Conservation (phyloP, 805 yeast genomes). For the Teunomyces panamensis region DNA sequence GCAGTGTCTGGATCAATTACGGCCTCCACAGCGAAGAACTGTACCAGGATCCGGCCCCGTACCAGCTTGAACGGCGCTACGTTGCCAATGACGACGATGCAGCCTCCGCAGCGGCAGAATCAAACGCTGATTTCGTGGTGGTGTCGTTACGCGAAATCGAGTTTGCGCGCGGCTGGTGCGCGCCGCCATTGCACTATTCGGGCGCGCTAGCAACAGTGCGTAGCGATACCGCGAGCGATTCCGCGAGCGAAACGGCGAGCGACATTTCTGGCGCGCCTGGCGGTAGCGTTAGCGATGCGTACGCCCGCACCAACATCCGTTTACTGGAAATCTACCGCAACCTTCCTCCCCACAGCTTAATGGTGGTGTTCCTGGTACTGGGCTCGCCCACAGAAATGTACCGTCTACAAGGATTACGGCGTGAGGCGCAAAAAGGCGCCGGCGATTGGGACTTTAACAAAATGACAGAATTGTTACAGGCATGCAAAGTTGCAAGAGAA, state of each 20-base stretch:
- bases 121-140: slow-evolving; percentile 38
- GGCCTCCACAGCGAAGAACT: slow-evolving; percentile 15
- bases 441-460: slow-evolving; percentile 49
- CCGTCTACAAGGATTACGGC: slow-evolving; percentile 42
- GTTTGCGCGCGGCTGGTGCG: slow-evolving; percentile 29
- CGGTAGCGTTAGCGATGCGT: slow-evolving; percentile 12
- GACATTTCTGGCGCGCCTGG: background rate
- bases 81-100: slow-evolving; percentile 62
- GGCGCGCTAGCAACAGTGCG: slow-evolving; percentile 9
- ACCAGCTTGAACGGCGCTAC: slow-evolving; percentile 27
- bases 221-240: too few relatives aligned
- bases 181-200: slow-evolving; percentile 17
- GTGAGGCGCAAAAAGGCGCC: slow-evolving; percentile 30
- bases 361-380: slow-evolving; percentile 61
- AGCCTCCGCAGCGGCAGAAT: slow-evolving; percentile 15
- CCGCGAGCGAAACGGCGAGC: too few relatives aligned
- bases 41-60: slow-evolving; percentile 13
- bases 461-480: slow-evolving; percentile 43
- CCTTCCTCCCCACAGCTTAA: slow-evolving; percentile 56
- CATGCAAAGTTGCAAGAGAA: slow-evolving; percentile 52
- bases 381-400: slow-evolving; percentile 56
- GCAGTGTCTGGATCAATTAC: slow-evolving; percentile 25
- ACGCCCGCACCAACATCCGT: slow-evolving; percentile 39
- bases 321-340: slow-evolving; percentile 47
- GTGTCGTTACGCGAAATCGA: slow-evolving; percentile 61